Base-by-base conservation (phyloP, 208 protist genomes). In the Leptomonas pyrrhocoris region DNA sequence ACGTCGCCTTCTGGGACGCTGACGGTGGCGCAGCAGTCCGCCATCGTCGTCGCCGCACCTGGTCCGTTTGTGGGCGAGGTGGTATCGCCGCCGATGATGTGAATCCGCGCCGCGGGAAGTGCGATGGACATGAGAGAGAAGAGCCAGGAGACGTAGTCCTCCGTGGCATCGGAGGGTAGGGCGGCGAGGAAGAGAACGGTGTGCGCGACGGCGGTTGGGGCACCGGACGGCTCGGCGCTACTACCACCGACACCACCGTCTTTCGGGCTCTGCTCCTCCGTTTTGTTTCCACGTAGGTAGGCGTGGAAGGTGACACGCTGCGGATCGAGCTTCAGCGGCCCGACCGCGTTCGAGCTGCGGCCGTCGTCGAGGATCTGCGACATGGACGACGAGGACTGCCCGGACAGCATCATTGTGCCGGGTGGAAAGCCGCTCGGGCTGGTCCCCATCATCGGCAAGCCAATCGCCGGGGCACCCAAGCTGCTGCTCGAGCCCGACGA, bases 81-180 rank as follows among this genome's bases (percentile, higher is more conserved):
- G 42, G 25, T 13, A 23, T 27, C n/a, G 56, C 62, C 71, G 48
- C 71, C 54, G 36, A 77, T 71, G 30, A 71, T 58, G 48, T 77
- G 71, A 38, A 71, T 71, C 40, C 43, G 51, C 5, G 63, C 23
- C 21, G 38, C 27, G 2, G 55, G 71, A 2, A 77, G 49, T 6
- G 63, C 43, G 15, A 77, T 77, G 48, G 58, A 46, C 71, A 77
- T 77, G 40, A 77, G 51, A 2, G 62, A 76, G 51, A 90, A 87
- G 21, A 85, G 51, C 84, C 84, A 90, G 12, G 81, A 79, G 19
- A 90, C 74, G 73, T 84, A 90, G 21, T 77, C 64, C 19, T 42
- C 42, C 25, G 69, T 72, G 1, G 73, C 64, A 19, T 79, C 65
- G 15, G 36, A 59, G 6, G 75, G 59, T 23, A 90, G 68, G 12